Base-by-base conservation (phyloP, 176 grass and related monocot genomes). In the Tillandsia fasciculata region DNA sequence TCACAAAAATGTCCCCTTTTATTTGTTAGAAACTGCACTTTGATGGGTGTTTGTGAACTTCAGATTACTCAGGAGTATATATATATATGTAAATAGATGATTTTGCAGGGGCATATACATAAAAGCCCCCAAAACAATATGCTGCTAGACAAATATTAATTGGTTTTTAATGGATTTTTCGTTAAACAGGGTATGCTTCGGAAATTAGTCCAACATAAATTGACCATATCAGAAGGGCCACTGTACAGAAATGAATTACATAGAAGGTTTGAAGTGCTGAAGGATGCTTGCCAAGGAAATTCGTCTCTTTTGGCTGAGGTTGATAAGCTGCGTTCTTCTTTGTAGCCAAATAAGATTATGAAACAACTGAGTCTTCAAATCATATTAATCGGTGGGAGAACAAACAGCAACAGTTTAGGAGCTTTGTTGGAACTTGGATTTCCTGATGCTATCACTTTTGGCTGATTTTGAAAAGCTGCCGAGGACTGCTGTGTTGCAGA, bases 281-380 rank as follows among this genome's bases (percentile, higher is more conserved):
- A 80, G 71, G 79, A 82, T 69, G 84, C 89, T 3, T 99, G 89
- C 61, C 86, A 87, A 75, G 83, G 83, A 68, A 90, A 87, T 70
- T 87, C 89, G 22, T 83, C 79, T 81, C 84, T 88, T 66, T 52
- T 99, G 17, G 48, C 65, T 8, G 74, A 83, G 64, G 72, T 99
- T 12, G 77, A 90, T 63, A 99, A 80, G 42, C 66, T 99, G 64
- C 72, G 66, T 69, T 57, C 68, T 53, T 84, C 47, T 10, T 10
- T 61, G 10, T 61, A 61, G 56, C 56, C 33, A 7, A 42, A 61
- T 1, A 15, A 57, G 53, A 17, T 57, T 17, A 57, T 6, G 3
- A 17, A 12, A 57, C 3, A 15, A 17, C 53, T n/a, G 13, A 1
- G 3, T 57, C 53, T 0, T 57, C 13, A 3, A 15, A 17, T 17